These are phyloP conservation scores for Epichloe brachyelytri DNA, from an alignment of 2,329 filamentous ascomycete species.

Conservation along the genomic window DNA sequence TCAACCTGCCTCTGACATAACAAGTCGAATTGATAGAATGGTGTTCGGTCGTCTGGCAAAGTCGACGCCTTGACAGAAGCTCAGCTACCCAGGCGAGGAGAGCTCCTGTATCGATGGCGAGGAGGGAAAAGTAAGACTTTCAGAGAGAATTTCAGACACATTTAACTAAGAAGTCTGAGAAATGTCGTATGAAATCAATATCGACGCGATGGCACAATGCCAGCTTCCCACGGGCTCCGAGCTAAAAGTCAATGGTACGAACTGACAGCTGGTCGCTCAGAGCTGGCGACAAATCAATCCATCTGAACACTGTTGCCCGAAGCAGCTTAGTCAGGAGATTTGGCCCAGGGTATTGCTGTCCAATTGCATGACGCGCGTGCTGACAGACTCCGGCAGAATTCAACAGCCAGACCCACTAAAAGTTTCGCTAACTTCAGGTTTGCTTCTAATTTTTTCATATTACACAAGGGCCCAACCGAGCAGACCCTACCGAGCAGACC, in stretches of 20 bases:
- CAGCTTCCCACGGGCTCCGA: not conserved
- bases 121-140: not conserved
- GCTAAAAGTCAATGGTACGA: not conserved
- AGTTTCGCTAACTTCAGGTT: slow-evolving; percentile 6
- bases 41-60: not conserved
- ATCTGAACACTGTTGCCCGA: slow-evolving; percentile 5
- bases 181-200: not conserved
- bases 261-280: not conserved
- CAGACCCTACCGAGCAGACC: slow-evolving; percentile 11
- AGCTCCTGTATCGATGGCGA: not conserved
- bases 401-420: slow-evolving; percentile 10
- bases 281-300: not conserved
- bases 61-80: not conserved
- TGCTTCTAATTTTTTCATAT: not conserved
- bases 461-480: not conserved
- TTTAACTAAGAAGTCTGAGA: not conserved
- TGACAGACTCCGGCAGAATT: not conserved
- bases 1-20: not conserved
- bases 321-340: slow-evolving; percentile 9
- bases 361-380: no score
- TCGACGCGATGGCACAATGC: not conserved
- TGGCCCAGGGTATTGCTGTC: not conserved
- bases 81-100: not conserved
- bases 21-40: not conserved
- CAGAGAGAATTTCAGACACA: not conserved